Evolutionary conservation across 306 rosid species (phyloP).

Genomic region (Castanea crenata): DNA sequence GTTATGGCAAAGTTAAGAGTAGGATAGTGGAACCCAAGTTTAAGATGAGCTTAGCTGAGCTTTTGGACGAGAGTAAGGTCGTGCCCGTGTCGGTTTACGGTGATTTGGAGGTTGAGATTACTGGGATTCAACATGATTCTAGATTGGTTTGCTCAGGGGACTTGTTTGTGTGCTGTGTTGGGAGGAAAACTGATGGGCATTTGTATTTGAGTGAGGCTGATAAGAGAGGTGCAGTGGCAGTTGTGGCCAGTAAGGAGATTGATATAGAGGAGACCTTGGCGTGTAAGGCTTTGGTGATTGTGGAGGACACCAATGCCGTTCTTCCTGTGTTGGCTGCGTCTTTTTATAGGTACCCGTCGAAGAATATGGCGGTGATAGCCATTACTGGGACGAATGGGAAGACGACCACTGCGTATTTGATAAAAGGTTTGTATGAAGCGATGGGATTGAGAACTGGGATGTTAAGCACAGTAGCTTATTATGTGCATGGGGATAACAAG

Average conservation of each 20-base stretch:
- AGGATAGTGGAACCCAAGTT: conserved; percentile 85
- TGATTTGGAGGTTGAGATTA: conserved; percentile 79
- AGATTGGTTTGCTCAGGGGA: conserved; percentile 67
- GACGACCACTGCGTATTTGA: conserved; percentile 70
- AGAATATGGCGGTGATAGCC: conserved; percentile 83
- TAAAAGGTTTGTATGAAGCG: conserved; percentile 85
- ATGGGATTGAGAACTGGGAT: conserved; percentile 88
- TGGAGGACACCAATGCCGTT: conserved; percentile 76
- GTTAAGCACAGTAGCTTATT: conserved; percentile 76
- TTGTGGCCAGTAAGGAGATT: conserved; percentile 90
- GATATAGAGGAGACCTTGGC: conserved; percentile 80
- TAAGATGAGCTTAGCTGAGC: conserved; percentile 81
- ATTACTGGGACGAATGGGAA: conserved; percentile 82
- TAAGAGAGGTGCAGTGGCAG: conserved; percentile 93
- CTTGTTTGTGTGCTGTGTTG: conserved; percentile 82
- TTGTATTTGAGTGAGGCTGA: conserved; percentile 85
- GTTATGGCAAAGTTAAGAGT: conserved; percentile 62
- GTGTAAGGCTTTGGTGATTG: conserved; percentile 90
- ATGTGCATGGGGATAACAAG: conserved; percentile 77
- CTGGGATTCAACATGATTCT: conserved; percentile 92
- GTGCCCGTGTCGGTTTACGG: conserved; percentile 88
- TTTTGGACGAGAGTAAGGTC: conserved; percentile 88
- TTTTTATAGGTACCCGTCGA: conserved; percentile 75
- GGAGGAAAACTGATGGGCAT: conserved; percentile 60
- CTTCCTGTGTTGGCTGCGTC: conserved; percentile 80